phyloP scores from a whole-genome alignment of 768 basidiomycete genomes.

The Jaapia argillacea region DNA sequence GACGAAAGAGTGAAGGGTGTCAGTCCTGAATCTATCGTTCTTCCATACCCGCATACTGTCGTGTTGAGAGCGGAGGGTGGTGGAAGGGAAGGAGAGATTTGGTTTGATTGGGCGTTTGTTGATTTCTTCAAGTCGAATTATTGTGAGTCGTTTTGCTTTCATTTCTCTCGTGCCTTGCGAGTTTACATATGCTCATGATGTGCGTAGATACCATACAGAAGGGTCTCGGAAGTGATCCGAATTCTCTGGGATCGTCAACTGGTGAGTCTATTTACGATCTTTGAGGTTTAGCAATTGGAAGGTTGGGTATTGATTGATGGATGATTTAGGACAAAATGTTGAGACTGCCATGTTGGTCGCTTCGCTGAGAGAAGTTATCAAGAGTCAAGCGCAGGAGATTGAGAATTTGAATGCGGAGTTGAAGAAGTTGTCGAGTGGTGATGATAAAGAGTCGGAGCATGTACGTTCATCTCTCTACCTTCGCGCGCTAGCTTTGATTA shows the following conservation, averaged over 20 bases:
- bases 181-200: no score
- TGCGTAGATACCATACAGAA: slow-evolving; percentile 79
- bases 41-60: slow-evolving; percentile 35
- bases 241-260: slow-evolving; percentile 47
- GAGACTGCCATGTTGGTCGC: slow-evolving; percentile 77
- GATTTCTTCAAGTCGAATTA: slow-evolving; percentile 99
- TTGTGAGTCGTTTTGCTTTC: slow-evolving; percentile 40
- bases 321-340: slow-evolving; percentile 45
- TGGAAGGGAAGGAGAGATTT: slow-evolving; percentile 73
- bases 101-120: slow-evolving; percentile 98
- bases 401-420: slow-evolving; percentile 56
- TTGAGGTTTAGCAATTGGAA: no score
- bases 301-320: neutral
- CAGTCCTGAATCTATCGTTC: slow-evolving; percentile 75
- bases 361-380: slow-evolving; percentile 77
- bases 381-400: slow-evolving; percentile 73
- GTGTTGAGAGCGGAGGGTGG: slow-evolving; percentile 25
- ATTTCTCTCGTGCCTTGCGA: neutral
- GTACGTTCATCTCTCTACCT: slow-evolving; percentile 4
- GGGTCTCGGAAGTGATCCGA: slow-evolving; percentile 60
- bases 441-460: slow-evolving; percentile 28
- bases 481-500: no score
- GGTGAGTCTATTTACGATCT: no score
- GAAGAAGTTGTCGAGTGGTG: slow-evolving; percentile 25
- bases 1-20: slow-evolving; percentile 90